A percentile compares a stretch with the other conserved stretches of the same genome.
Evolutionary conservation across 495 filamentous ascomycete genomes (phyloP).

Genomic region (Podospora didyma): DNA sequence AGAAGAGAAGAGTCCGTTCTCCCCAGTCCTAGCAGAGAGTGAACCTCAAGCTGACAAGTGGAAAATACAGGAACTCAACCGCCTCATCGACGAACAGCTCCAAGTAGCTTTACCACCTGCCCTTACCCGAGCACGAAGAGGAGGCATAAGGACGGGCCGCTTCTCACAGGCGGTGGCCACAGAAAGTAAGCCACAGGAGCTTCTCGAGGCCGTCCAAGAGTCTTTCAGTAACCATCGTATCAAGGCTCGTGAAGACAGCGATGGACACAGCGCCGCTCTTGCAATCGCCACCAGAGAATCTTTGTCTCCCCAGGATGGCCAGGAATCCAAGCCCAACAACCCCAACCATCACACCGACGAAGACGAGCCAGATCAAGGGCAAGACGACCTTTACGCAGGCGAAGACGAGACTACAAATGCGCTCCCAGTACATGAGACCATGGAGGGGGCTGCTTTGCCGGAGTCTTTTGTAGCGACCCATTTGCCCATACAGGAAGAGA

Average conservation of each 20-base stretch:
- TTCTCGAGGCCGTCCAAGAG: background rate
- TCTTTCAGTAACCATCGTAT: conserved; percentile 8
- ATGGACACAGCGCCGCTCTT: too few species aligned
- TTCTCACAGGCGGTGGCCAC: conserved; percentile 5
- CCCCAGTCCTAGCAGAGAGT: background rate
- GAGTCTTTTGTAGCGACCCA: too few species aligned
- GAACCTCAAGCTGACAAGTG: background rate
- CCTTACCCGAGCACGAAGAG: conserved; percentile 13
- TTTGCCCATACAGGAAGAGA: too few species aligned
- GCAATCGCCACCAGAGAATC: too few species aligned
- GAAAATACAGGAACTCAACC: conserved; percentile 30
- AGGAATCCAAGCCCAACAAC: too few species aligned
- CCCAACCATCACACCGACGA: too few species aligned
- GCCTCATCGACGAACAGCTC: conserved; percentile 32
- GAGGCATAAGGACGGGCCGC: conserved; percentile 3
- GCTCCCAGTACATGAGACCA: too few species aligned
- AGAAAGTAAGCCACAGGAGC: conserved; percentile 14
- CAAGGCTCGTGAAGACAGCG: conserved; percentile 12
- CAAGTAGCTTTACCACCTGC: conserved; percentile 16
- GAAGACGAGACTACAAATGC: too few species aligned
- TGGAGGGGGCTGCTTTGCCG: too few species aligned
- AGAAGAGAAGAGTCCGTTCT: conserved; percentile 25
- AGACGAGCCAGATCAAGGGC: too few species aligned
- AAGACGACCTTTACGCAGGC: too few species aligned
- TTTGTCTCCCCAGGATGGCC: too few species aligned